Percentiles rank a stretch among this genome's conserved stretches.
These are phyloP conservation scores for Solanum bukasovii DNA, from an alignment of 257 asterid genomes.

Conservation along the genomic window DNA sequence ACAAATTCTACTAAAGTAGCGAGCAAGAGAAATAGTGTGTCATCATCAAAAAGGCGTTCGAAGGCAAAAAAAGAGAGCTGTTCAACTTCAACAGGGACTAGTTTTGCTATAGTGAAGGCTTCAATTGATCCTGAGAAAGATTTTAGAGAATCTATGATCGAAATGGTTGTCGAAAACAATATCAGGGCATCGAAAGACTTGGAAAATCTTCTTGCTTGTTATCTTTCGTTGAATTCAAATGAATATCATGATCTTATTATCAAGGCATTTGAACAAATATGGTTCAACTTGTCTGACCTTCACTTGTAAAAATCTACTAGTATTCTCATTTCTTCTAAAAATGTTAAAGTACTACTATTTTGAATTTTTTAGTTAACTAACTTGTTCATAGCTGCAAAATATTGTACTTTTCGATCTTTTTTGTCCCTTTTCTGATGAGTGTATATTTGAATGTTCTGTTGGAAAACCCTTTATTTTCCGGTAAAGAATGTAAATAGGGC, in stretches of 20 bases:
- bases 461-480: background rate
- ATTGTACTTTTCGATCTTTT: background rate
- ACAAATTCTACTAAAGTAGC: slow-evolving; percentile 30
- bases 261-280: slow-evolving; percentile 76
- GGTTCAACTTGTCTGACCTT: slow-evolving; percentile 50
- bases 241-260: slow-evolving; percentile 67
- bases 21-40: slow-evolving; percentile 23
- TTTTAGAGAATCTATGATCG: slow-evolving; percentile 84
- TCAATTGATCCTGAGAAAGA: slow-evolving; percentile 80
- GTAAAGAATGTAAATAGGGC: background rate
- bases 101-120: slow-evolving; percentile 82
- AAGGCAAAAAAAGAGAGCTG: slow-evolving; percentile 12
- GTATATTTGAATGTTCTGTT: background rate
- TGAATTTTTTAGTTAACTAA: background rate
- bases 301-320: background rate
- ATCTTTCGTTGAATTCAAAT: slow-evolving; percentile 60
- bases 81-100: slow-evolving; percentile 21
- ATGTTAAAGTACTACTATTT: background rate
- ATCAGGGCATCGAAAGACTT: slow-evolving; percentile 56
- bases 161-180: slow-evolving; percentile 79
- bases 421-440: background rate
- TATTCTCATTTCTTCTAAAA: background rate
- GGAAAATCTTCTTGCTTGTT: slow-evolving; percentile 85
- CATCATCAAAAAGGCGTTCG: slow-evolving; percentile 10
- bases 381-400: background rate